phyloP scores from a whole-genome alignment of 148 eudicot genomes.

The Rhododendron williamsianum region DNA sequence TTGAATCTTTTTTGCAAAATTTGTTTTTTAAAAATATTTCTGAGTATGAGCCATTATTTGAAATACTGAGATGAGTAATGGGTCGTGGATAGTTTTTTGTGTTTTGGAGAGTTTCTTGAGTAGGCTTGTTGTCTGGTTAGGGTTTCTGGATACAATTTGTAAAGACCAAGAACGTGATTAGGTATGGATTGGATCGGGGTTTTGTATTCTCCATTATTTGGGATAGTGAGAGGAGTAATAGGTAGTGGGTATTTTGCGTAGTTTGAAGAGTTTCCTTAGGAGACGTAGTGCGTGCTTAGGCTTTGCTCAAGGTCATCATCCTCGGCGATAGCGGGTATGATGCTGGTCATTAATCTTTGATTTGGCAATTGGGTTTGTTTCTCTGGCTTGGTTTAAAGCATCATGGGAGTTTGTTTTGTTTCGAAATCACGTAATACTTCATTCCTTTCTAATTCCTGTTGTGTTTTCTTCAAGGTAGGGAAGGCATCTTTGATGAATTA shows the following conservation, averaged over 20 bases:
- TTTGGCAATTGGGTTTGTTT: background rate
- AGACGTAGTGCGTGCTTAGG: too few species aligned
- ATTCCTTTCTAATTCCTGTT: background rate
- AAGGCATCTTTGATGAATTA: constrained; percentile 53
- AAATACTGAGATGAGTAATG: background rate
- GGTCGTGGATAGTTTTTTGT: constrained; percentile 7
- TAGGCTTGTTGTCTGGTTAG: background rate
- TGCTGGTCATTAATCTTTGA: background rate
- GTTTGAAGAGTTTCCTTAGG: too few species aligned
- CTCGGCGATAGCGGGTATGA: constrained; percentile 76
- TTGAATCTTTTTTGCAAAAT: too few species aligned
- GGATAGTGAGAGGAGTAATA: too few species aligned
- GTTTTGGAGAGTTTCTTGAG: background rate
- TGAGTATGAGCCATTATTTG: too few species aligned
- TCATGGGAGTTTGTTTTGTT: background rate
- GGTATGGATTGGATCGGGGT: too few species aligned
- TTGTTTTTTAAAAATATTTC: too few species aligned
- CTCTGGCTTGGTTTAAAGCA: background rate
- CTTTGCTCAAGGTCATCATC: constrained; percentile 58
- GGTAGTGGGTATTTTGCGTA: too few species aligned
- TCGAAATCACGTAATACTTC: background rate
- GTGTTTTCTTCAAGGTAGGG: constrained; percentile 34
- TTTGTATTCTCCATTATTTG: too few species aligned
- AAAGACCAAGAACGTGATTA: too few species aligned
- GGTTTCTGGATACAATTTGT: background rate